Evolutionary conservation across 164 flowering plant species (phyloP).

Genomic region (Annona cherimola): DNA sequence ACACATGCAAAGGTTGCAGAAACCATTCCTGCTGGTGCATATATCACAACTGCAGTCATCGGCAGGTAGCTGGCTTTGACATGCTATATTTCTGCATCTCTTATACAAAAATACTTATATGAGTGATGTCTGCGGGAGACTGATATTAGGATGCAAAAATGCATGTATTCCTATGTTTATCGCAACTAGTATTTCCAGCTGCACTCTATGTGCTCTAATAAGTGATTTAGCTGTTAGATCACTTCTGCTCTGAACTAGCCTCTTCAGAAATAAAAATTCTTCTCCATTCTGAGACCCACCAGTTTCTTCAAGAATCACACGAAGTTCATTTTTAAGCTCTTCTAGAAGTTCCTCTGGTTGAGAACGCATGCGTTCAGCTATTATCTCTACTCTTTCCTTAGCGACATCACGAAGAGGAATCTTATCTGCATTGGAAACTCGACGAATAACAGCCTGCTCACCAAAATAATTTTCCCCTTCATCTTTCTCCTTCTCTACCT

Average conservation of each 20-base stretch:
- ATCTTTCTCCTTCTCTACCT: constrained; percentile 52
- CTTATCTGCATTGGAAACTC: constrained; percentile 60
- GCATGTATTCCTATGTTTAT: constrained; percentile 94
- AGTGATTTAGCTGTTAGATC: constrained; percentile 74
- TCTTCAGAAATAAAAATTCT: constrained; percentile 70
- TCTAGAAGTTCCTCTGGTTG: constrained; percentile 74
- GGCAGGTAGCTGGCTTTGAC: constrained; percentile 85
- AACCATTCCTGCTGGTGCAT: constrained; percentile 81
- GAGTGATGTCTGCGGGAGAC: constrained; percentile 78
- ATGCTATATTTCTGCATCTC: constrained; percentile 94
- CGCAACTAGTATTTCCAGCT: constrained; percentile 87
- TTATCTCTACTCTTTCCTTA: constrained; percentile 66
- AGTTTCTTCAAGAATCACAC: constrained; percentile 74
- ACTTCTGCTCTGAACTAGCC: constrained; percentile 61
- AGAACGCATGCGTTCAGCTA: constrained; percentile 61
- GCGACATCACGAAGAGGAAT: constrained; percentile 67
- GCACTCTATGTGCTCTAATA: constrained; percentile 69
- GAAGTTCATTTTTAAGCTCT: constrained; percentile 67
- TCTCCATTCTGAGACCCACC: constrained; percentile 83
- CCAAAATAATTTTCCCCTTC: constrained; percentile 48
- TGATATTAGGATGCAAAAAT: constrained; percentile 82
- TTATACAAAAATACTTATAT: constrained; percentile 84
- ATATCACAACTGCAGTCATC: constrained; percentile 86
- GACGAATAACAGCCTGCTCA: constrained; percentile 65
- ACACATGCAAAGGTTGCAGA: constrained; percentile 98